These are phyloP conservation scores for Penicillium macrosclerotiorum DNA, from an alignment of 495 filamentous ascomycete species.

Conservation along the genomic window DNA sequence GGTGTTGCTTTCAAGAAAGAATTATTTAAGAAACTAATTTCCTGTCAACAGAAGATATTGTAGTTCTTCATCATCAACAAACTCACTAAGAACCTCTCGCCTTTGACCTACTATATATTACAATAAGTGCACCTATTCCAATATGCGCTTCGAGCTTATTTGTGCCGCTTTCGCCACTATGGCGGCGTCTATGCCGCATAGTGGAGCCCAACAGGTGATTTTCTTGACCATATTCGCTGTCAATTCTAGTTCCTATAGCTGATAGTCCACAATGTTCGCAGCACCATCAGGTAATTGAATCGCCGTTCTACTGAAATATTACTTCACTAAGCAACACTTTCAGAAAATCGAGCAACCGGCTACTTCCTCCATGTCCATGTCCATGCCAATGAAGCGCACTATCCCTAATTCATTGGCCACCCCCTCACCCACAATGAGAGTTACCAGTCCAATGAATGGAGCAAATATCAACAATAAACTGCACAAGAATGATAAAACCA, in stretches of 20 bases:
- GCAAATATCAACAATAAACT: no score
- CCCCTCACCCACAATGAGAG: conserved; percentile 3
- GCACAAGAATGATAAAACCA: no score
- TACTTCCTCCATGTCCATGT: conserved; percentile 6
- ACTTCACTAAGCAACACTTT: background rate
- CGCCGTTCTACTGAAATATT: background rate
- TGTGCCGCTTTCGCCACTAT: conserved; percentile 4
- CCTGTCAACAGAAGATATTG: no score
- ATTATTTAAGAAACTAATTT: no score
- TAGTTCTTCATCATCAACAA: no score
- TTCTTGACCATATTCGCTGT: background rate
- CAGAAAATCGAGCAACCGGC: conserved; percentile 1
- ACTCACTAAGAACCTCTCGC: background rate
- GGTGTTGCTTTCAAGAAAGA: no score
- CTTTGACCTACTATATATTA: no score
- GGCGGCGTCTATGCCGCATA: conserved; percentile 9
- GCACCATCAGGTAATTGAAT: no score
- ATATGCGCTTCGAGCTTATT: conserved; percentile 8
- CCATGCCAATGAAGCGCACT: conserved; percentile 11
- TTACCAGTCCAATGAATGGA: conserved; percentile 3
- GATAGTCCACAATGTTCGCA: no score
- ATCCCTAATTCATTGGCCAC: conserved; percentile 1
- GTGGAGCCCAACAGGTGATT: conserved; percentile 6
- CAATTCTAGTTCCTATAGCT: no score
- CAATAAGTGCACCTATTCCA: background rate